Percentiles rank a stretch among this genome's conserved stretches.
These are phyloP conservation scores for Picochlorum sp. DNA, from an alignment of 139 green algal genomes.

Conservation along the genomic window DNA sequence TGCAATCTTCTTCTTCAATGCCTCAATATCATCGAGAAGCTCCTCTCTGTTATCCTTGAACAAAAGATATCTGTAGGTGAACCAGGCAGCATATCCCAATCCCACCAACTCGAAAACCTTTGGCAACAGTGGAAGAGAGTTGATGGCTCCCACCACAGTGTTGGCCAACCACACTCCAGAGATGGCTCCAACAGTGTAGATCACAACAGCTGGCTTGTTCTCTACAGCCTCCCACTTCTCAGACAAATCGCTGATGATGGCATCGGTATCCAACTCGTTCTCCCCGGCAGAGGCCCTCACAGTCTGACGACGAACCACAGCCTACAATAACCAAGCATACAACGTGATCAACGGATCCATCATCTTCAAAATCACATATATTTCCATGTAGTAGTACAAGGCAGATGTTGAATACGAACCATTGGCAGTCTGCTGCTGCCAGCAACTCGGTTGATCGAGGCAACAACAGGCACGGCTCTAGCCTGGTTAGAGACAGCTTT, in stretches of 20 bases:
- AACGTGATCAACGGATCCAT: no score
- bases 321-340: no score
- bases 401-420: no score
- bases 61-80: constrained; percentile 97
- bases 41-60: constrained; percentile 95
- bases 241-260: constrained; percentile 66
- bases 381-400: no score
- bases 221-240: constrained; percentile 55
- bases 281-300: constrained; percentile 13
- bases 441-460: neutral
- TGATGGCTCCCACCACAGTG: constrained; percentile 84
- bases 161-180: constrained; percentile 80
- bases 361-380: no score
- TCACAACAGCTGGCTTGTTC: constrained; percentile 76
- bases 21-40: constrained; percentile 84
- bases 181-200: constrained; percentile 77
- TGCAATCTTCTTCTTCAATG: constrained; percentile 92
- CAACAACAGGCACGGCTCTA: neutral
- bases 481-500: neutral
- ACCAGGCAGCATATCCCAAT: constrained; percentile 93
- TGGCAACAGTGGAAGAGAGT: constrained; percentile 89
- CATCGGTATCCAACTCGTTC: constrained; percentile 44
- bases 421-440: no score
- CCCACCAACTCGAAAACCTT: constrained; percentile 98
- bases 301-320: no score